These are phyloP conservation scores for Quercus agrifolia DNA, from an alignment of 306 rosid genomes.

Conservation along the genomic window DNA sequence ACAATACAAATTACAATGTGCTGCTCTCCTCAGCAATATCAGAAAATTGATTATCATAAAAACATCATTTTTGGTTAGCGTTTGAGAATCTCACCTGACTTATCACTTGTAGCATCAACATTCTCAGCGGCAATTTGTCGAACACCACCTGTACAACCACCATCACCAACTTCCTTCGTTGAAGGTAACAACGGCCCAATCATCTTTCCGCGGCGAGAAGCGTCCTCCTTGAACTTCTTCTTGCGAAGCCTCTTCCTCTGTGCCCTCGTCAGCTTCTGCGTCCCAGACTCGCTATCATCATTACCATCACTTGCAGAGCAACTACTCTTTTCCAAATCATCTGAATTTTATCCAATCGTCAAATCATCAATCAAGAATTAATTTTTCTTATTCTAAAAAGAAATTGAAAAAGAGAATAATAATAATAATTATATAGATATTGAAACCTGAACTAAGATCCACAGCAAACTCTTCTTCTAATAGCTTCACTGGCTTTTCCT, in stretches of 20 bases:
- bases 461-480: conserved; percentile 3
- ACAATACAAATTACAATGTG: too few species aligned
- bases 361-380: background rate
- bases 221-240: conserved; percentile 60
- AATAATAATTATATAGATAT: background rate
- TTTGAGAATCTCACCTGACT: conserved; percentile 10
- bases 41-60: too few species aligned
- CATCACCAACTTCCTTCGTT: background rate
- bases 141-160: background rate
- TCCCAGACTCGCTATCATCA: conserved; percentile 14
- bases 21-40: too few species aligned
- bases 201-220: conserved; percentile 41
- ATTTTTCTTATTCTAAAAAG: background rate
- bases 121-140: conserved; percentile 43
- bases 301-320: conserved; percentile 29
- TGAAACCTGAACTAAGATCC: conserved; percentile 36
- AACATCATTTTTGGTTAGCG: too few species aligned
- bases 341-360: background rate
- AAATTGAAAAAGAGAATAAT: too few species aligned
- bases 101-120: background rate
- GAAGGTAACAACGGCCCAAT: conserved; percentile 59
- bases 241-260: conserved; percentile 66
- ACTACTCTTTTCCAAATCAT: conserved; percentile 22
- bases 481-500: conserved; percentile 12
- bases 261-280: conserved; percentile 50